Conservation (phyloP, 371 early-diverging fungal genomes). For the Blastocladiella emersonii region DNA sequence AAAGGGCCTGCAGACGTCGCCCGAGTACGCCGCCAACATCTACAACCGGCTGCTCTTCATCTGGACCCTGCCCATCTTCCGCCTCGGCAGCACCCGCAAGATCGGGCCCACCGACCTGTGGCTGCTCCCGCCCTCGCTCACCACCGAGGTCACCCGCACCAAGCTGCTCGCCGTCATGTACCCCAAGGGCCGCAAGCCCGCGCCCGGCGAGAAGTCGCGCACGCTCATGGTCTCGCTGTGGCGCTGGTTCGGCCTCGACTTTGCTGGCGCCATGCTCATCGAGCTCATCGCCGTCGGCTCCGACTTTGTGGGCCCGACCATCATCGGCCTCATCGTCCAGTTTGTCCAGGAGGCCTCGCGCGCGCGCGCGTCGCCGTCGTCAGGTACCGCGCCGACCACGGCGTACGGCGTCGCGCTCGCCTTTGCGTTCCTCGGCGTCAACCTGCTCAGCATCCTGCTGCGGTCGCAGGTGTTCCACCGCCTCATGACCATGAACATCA, state of each 20-base stretch:
- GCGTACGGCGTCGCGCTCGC: not conserved
- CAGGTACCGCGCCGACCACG: not conserved
- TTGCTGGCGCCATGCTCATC: not conserved
- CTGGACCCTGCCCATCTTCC: conserved; percentile 46
- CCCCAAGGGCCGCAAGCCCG: not conserved
- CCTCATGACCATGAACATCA: not conserved
- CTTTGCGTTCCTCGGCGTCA: not conserved
- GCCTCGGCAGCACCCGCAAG: not conserved
- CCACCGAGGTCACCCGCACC: not conserved
- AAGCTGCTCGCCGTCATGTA: not conserved
- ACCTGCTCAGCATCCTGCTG: not conserved
- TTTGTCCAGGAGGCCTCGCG: not conserved
- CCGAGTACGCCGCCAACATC: conserved; percentile 71
- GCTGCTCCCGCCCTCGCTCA: not conserved
- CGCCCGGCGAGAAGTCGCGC: not conserved
- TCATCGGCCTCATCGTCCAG: not conserved
- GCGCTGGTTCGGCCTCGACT: not conserved
- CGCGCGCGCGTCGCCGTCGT: too few relatives aligned
- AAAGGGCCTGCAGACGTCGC: conserved; percentile 12
- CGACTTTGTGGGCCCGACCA: not conserved
- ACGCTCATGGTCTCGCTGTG: not conserved
- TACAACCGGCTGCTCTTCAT: conserved; percentile 68
- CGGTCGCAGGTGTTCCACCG: not conserved
- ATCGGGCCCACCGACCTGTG: not conserved
- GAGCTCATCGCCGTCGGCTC: not conserved